These are phyloP conservation scores for Apium graveolens DNA, from an alignment of 129 eudicot genomes.

Conservation along the genomic window DNA sequence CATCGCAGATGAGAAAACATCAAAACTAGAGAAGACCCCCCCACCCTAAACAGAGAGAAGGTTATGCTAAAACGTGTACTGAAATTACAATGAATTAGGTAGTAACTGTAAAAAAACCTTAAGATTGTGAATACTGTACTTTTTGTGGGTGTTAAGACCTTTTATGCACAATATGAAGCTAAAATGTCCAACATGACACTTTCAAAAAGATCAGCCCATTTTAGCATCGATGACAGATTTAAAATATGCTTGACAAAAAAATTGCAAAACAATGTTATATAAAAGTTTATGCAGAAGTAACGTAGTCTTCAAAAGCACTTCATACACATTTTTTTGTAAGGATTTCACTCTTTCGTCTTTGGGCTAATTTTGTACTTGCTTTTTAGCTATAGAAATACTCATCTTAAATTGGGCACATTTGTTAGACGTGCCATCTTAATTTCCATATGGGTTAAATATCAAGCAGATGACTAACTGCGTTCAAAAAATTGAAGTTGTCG, in stretches of 20 bases:
- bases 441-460: no score
- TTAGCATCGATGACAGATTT: no score
- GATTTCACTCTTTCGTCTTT: neutral
- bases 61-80: neutral
- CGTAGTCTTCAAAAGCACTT: neutral
- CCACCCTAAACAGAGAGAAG: neutral
- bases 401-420: neutral
- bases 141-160: neutral
- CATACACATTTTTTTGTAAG: no score
- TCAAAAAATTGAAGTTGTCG: no score
- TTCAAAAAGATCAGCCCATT: no score
- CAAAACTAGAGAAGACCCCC: neutral
- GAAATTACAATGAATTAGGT: no score
- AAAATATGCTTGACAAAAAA: neutral
- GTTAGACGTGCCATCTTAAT: neutral
- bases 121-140: neutral
- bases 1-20: neutral
- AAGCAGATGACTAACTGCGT: no score
- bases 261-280: neutral
- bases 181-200: no score
- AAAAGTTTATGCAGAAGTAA: neutral
- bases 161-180: no score
- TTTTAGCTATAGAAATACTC: neutral
- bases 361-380: neutral
- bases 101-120: neutral